These are phyloP conservation scores for Hypericum perforatum DNA, from an alignment of 345 rosid genomes.

Conservation along the genomic window DNA sequence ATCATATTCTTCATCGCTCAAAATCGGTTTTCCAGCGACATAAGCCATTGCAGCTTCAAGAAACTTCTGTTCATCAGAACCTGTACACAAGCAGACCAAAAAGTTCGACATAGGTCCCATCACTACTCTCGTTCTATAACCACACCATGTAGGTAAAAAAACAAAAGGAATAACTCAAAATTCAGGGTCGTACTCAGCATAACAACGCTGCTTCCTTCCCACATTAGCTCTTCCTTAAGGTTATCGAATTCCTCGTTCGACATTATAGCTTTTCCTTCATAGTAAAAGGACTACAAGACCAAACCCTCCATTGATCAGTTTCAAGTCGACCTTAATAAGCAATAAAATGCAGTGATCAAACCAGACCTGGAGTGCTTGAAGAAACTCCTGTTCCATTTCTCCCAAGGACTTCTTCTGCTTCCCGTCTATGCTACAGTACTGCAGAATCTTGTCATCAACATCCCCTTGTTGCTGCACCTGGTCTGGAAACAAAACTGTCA, in stretches of 20 bases:
- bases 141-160: too few relatives aligned
- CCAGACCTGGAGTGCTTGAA: slow-evolving; percentile 83
- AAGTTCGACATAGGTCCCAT: too few relatives aligned
- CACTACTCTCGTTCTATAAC: too few relatives aligned
- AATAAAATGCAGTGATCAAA: background rate
- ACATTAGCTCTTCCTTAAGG: slow-evolving; percentile 95
- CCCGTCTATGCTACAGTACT: slow-evolving; percentile 76
- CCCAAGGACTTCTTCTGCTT: slow-evolving; percentile 68
- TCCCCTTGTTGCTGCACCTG: slow-evolving; percentile 45
- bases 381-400: slow-evolving; percentile 94
- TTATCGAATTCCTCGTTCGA: slow-evolving; percentile 96
- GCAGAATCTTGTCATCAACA: slow-evolving; percentile 70
- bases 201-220: slow-evolving; percentile 99
- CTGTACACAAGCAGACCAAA: slow-evolving; percentile 19
- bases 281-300: slow-evolving; percentile 64
- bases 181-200: slow-evolving; percentile 67
- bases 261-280: slow-evolving; percentile 91
- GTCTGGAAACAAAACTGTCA: slow-evolving; percentile 34
- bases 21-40: slow-evolving; percentile 64
- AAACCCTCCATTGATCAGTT: too few relatives aligned
- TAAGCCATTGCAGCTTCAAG: slow-evolving; percentile 95
- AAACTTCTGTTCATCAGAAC: slow-evolving; percentile 85
- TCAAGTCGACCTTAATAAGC: too few relatives aligned
- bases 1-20: slow-evolving; percentile 71
- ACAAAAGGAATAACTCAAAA: too few relatives aligned